Evolutionary conservation across 768 basidiomycete species (phyloP).

Genomic region (Mrakia frigida): DNA sequence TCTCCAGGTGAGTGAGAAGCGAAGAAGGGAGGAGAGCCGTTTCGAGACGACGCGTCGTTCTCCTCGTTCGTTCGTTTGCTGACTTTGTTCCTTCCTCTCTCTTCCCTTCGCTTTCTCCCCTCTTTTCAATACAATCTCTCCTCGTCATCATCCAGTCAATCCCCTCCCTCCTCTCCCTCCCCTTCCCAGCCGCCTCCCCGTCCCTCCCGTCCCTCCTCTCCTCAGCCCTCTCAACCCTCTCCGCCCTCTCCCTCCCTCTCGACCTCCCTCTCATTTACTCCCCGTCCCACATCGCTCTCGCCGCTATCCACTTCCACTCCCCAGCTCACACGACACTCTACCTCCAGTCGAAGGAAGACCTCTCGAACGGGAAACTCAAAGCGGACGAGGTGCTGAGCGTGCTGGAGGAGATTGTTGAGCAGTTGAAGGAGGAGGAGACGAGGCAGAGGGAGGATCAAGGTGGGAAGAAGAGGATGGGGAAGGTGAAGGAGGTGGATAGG

Average conservation of each 20-base stretch:
- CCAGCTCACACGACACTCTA: slow-evolving; percentile 60
- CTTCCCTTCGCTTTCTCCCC: neutral
- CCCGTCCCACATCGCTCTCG: slow-evolving; percentile 88
- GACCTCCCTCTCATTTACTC: slow-evolving; percentile 87
- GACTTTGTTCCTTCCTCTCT: neutral
- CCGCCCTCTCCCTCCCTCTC: slow-evolving; percentile 76
- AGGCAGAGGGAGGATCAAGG: slow-evolving; percentile 47
- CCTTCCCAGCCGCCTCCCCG: slow-evolving; percentile 34
- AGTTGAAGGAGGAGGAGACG: neutral
- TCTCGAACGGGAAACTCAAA: slow-evolving; percentile 42
- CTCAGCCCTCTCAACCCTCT: slow-evolving; percentile 59
- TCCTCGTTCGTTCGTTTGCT: neutral
- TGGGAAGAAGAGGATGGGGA: slow-evolving; percentile 64
- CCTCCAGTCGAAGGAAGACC: slow-evolving; percentile 41
- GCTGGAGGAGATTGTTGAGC: slow-evolving; percentile 10
- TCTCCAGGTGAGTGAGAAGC: slow-evolving; percentile 58
- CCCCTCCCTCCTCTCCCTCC: neutral
- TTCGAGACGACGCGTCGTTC: neutral
- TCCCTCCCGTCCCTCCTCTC: slow-evolving; percentile 55
- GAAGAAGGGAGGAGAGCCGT: too few species aligned
- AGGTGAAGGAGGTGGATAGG: slow-evolving; percentile 82
- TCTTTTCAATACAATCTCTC: neutral
- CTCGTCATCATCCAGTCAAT: too few species aligned
- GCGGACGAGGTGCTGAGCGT: slow-evolving; percentile 44
- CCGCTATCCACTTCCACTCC: slow-evolving; percentile 63